Evolutionary conservation across 305 asterid species (phyloP).

Genomic region (Coffea humblotiana): DNA sequence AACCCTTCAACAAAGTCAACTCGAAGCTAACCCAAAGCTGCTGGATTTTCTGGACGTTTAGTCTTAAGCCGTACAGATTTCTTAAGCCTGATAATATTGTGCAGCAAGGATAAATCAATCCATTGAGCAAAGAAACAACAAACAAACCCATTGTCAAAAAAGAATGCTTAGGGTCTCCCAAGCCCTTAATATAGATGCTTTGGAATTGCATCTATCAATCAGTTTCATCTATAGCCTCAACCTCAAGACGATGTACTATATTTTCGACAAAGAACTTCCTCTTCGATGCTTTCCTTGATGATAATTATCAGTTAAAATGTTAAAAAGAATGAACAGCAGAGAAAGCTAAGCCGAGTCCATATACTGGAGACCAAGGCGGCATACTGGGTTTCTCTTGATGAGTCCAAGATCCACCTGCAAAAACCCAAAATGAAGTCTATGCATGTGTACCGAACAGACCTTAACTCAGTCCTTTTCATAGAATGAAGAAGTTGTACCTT

Average conservation of each 20-base stretch:
- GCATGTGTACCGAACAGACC: background rate
- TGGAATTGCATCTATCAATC: background rate
- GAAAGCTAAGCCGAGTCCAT: background rate
- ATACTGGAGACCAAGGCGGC: conserved; percentile 69
- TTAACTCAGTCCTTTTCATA: background rate
- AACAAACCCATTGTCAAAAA: background rate
- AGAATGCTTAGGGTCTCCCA: background rate
- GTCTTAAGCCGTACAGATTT: no score
- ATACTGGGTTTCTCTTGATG: conserved; percentile 77
- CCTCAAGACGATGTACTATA: background rate
- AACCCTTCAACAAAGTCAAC: no score
- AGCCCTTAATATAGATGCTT: background rate
- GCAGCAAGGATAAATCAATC: background rate
- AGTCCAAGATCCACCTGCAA: conserved; percentile 89
- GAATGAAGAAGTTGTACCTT: conserved; percentile 51
- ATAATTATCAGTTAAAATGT: background rate
- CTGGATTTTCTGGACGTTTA: no score
- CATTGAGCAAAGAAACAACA: background rate
- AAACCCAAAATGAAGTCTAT: conserved; percentile 1
- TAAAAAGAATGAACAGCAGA: background rate
- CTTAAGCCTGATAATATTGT: no score
- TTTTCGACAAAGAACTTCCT: background rate
- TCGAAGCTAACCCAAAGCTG: no score
- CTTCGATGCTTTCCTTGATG: background rate
- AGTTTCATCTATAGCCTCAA: background rate